Evolutionary conservation across 805 yeast genomes (phyloP), one percentile per base, ranked within the genome.

Genomic region (Candida chilensis): DNA sequence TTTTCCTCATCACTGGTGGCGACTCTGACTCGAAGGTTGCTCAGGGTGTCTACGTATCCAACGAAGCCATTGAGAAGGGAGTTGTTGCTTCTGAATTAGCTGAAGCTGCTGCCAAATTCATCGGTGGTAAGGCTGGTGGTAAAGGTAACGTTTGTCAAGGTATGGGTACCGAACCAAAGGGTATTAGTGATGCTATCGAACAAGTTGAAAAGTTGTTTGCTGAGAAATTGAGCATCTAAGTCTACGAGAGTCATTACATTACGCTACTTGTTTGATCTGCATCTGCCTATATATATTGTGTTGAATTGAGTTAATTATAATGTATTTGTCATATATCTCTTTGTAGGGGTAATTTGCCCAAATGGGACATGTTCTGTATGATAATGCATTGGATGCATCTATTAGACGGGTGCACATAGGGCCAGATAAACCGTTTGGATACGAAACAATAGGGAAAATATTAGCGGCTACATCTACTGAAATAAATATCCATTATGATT

Each of bases 51-150:
- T 92, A 78, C 60, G 67, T 92, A 30, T 74, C 90, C 2, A 77
- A 82, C 38, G 76, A 57, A 25, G 83, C 87, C 24, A 60, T 79
- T 40, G 65, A 64, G 27, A 70, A 76, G 50, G 87, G 87, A 42
- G 66, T 86, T 14, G 70, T 79, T 39, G 88, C 94, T 31, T 69
- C 78, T 34, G 87, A 74, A 17, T 68, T 87, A 42, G 94, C 94
- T 19, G 57, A 67, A 31, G 60, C 70, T 33, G 97, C 83, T 27
- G 64, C 88, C 27, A 58, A 64, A 21, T 64, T 67, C 45, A 75
- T 92, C 44, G 99, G 98, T 41, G 99, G 99, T 57, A 86, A 82
- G 57, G 94, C 95, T 35, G 99, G 99, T 62, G 99, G 99, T 57
- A 92, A 86, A 61, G 97, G 96, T 39, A 84, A 86, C 41, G 78